Conservation (phyloP, 2,329 filamentous ascomycete species). For the Pseudocercospora crystallina region DNA sequence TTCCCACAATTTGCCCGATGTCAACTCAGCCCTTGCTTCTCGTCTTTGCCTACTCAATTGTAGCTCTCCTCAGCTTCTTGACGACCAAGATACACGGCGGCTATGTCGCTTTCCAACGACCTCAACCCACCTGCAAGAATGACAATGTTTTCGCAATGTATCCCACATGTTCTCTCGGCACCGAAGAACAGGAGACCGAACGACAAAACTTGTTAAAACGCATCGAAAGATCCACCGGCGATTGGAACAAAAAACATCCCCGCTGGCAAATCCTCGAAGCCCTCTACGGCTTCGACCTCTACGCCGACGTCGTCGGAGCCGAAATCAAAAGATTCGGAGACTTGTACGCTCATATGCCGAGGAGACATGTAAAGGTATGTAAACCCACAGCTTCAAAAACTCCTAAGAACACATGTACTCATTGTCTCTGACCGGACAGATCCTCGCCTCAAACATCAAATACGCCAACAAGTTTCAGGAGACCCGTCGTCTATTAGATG, state of each 20-base stretch:
- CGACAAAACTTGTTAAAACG: conserved; percentile 11
- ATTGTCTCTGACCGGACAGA: conserved; percentile 4
- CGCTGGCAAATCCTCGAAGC: conserved; percentile 80
- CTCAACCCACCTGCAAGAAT: neutral
- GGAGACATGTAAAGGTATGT: conserved; percentile 16
- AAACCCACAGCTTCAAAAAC: no score
- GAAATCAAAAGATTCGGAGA: conserved; percentile 19
- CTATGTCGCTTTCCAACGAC: no score
- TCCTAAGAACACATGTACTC: no score
- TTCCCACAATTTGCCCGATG: no score
- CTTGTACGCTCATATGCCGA: conserved; percentile 19
- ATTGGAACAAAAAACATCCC: conserved; percentile 41
- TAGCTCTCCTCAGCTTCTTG: no score
- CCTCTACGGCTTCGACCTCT: conserved; percentile 67
- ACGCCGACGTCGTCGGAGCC: conserved; percentile 15
- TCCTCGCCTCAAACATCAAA: conserved; percentile 15
- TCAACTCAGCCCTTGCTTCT: no score
- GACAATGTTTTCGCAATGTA: no score
- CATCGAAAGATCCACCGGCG: conserved; percentile 11
- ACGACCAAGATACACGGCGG: no score
- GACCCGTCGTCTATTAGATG: conserved; percentile 67
- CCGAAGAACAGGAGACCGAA: conserved; percentile 3
- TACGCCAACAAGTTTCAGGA: conserved; percentile 17
- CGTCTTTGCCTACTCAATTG: no score
- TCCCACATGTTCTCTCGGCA: conserved; percentile 1